Conservation (phyloP, 345 rosid genomes). For the Citrus cavaleriei region DNA sequence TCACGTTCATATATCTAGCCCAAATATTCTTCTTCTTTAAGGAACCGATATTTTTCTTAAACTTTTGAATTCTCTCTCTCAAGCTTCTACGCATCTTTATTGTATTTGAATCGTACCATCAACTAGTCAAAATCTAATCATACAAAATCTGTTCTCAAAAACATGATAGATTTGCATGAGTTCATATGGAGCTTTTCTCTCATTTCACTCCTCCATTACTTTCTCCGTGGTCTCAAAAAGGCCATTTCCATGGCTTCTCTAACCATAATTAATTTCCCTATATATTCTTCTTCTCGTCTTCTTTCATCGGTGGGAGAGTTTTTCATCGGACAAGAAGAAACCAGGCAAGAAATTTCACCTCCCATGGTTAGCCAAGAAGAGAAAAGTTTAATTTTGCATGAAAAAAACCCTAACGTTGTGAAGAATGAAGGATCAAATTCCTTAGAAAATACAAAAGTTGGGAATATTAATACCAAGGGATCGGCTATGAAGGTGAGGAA, state of each 20-base stretch:
- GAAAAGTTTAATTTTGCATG: background rate
- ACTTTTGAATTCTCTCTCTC: background rate
- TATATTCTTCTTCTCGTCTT: conserved; percentile 10
- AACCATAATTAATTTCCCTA: conserved; percentile 7
- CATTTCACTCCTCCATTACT: conserved; percentile 16
- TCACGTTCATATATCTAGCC: background rate
- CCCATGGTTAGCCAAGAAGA: background rate
- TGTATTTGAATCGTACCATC: too few relatives aligned
- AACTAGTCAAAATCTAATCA: too few relatives aligned
- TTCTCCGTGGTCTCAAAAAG: conserved; percentile 10
- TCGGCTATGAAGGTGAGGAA: conserved; percentile 18
- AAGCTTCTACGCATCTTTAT: too few relatives aligned
- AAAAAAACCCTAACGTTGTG: background rate
- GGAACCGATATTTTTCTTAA: background rate
- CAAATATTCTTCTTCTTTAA: background rate
- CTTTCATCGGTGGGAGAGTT: conserved; percentile 11
- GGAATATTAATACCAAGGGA: background rate
- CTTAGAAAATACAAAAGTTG: background rate
- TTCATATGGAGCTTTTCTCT: conserved; percentile 31
- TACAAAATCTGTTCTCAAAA: background rate
- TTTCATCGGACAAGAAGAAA: conserved; percentile 1
- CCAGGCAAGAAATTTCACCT: background rate
- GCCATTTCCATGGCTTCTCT: conserved; percentile 15
- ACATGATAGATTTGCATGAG: conserved; percentile 21
- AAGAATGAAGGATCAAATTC: background rate